Percentiles rank a stretch among this genome's conserved stretches.
phyloP scores from a whole-genome alignment of 2,329 filamentous ascomycete genomes.

The Leptographium procerum region DNA sequence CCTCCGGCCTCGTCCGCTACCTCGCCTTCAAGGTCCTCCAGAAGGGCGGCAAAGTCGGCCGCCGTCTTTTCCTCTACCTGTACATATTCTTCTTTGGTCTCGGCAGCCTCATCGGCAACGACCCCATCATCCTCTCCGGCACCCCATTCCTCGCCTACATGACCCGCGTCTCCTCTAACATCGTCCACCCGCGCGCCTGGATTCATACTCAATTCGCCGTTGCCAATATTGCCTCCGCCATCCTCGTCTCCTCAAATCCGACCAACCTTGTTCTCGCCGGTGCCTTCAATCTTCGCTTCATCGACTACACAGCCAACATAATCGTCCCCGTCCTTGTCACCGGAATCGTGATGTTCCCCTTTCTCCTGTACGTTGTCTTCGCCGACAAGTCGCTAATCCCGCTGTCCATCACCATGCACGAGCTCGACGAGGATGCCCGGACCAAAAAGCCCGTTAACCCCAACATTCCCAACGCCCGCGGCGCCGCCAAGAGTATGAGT shows the following conservation, averaged over 20 bases:
- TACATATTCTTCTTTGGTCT: conserved; percentile 61
- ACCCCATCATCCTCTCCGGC: conserved; percentile 63
- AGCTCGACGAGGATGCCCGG: conserved; percentile 47
- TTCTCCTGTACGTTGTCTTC: conserved; percentile 60
- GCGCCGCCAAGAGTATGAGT: conserved; percentile 41
- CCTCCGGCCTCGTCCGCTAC: conserved; percentile 60
- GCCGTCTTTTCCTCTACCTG: conserved; percentile 59
- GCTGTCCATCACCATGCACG: conserved; percentile 53
- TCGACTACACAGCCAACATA: conserved; percentile 67
- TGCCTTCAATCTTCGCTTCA: conserved; percentile 60
- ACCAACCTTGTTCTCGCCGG: conserved; percentile 66
- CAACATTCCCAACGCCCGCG: conserved; percentile 56
- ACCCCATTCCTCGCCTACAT: conserved; percentile 68
- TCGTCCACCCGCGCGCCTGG: conserved; percentile 59
- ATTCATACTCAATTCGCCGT: conserved; percentile 61
- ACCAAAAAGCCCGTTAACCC: conserved; percentile 53
- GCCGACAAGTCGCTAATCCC: conserved; percentile 53
- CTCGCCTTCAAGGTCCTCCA: conserved; percentile 60
- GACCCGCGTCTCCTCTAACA: conserved; percentile 64
- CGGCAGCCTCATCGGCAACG: conserved; percentile 60
- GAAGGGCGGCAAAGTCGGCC: conserved; percentile 55
- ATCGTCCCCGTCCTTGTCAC: conserved; percentile 62
- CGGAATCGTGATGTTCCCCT: conserved; percentile 55
- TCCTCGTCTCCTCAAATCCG: conserved; percentile 67
- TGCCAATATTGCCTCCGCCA: conserved; percentile 63